phyloP scores from a whole-genome alignment of 345 rosid genomes.

The Gossypium thurberi region DNA sequence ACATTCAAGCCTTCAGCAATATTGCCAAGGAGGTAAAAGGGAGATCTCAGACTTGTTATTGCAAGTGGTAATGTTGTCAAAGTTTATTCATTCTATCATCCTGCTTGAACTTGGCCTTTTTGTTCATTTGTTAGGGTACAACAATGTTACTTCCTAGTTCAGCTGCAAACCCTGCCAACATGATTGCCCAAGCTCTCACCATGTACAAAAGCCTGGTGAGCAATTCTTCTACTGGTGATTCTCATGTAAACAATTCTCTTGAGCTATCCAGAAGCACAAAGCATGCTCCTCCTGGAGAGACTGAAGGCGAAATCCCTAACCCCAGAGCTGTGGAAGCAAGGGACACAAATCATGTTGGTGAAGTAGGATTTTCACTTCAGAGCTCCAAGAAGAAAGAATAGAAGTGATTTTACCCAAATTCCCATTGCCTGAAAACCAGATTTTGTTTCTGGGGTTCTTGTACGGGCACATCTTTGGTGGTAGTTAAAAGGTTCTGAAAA shows the following conservation, averaged over 20 bases:
- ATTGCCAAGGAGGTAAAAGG: conserved; percentile 78
- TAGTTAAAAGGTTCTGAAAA: background rate
- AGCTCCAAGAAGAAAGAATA: conserved; percentile 29
- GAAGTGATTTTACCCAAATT: background rate
- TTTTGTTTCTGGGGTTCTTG: background rate
- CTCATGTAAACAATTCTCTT: background rate
- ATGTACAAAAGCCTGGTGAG: conserved; percentile 67
- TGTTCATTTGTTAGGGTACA: conserved; percentile 47
- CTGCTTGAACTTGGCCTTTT: background rate
- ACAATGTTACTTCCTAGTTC: conserved; percentile 84
- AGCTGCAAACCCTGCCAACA: conserved; percentile 55
- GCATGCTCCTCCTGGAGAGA: conserved; percentile 21
- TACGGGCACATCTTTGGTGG: background rate
- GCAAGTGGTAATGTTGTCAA: background rate
- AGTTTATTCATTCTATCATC: background rate
- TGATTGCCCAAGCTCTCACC: conserved; percentile 69
- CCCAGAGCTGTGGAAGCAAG: conserved; percentile 14
- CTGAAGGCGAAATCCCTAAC: conserved; percentile 18
- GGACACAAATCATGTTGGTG: conserved; percentile 10
- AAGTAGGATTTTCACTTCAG: conserved; percentile 63
- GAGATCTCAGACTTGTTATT: background rate
- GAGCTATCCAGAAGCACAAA: conserved; percentile 15
- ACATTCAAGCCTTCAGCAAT: conserved; percentile 71
- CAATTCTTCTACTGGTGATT: conserved; percentile 27
- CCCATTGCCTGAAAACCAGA: background rate